phyloP scores from a whole-genome alignment of 257 asterid species.

The Solanum verrucosum region DNA sequence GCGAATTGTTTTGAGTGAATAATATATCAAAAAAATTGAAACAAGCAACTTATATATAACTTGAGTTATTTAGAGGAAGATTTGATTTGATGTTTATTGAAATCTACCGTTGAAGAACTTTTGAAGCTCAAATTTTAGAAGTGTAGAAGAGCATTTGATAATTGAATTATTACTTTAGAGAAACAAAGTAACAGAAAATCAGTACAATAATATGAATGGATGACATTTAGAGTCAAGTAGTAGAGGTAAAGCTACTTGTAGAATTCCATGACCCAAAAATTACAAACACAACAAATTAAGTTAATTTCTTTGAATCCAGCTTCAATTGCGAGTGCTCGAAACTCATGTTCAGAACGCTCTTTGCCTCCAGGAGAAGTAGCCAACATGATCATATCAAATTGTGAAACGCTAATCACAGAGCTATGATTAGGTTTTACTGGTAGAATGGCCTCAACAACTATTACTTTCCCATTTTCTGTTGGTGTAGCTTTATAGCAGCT shows the following conservation, averaged over 20 bases:
- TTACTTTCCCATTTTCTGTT: conserved; percentile 19
- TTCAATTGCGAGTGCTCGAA: conserved; percentile 14
- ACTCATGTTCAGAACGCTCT: conserved; percentile 20
- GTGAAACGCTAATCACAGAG: neutral
- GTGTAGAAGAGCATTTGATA: no score
- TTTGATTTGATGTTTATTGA: no score
- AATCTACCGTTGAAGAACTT: no score
- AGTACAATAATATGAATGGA: neutral
- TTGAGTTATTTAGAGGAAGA: no score
- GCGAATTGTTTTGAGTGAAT: no score
- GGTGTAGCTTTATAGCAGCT: conserved; percentile 10
- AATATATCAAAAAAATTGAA: no score
- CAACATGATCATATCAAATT: conserved; percentile 20
- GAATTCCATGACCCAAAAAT: no score
- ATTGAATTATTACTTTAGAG: no score
- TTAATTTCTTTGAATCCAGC: conserved; percentile 21
- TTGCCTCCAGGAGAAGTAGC: conserved; percentile 28
- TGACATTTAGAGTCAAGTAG: neutral
- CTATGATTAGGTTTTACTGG: conserved; percentile 8
- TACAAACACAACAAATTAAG: neutral
- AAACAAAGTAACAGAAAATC: neutral
- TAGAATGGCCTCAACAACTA: conserved; percentile 13
- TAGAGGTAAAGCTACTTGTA: neutral
- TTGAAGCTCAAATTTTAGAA: no score
- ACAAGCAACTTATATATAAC: no score